A percentile compares a stretch with the other conserved stretches of the same genome.
Evolutionary conservation across 768 basidiomycete genomes (phyloP).

Genomic region (Russula brevipes): DNA sequence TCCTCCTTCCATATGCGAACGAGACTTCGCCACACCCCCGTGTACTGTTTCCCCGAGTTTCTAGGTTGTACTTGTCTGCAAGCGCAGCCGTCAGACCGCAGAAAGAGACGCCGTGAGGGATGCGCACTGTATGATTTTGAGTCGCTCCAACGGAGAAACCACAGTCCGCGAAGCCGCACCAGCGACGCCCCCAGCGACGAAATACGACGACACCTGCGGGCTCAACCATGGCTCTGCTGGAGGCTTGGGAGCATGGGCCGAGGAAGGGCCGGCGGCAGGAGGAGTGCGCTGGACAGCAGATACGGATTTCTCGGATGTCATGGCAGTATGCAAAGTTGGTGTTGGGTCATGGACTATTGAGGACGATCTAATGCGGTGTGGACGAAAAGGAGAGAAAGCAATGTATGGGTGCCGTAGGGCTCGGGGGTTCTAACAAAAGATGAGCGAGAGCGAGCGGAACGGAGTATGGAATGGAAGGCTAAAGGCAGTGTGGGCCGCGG

Average conservation of each 20-base stretch:
- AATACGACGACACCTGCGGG: slow-evolving; percentile 43
- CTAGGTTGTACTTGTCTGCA: slow-evolving; percentile 84
- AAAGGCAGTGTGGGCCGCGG: not conserved
- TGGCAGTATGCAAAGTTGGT: slow-evolving; percentile 1
- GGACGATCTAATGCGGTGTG: not conserved
- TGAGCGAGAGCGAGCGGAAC: not conserved
- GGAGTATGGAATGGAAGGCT: not conserved
- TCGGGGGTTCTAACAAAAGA: slow-evolving; percentile 3
- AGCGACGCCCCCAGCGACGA: slow-evolving; percentile 51
- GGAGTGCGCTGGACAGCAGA: slow-evolving; percentile 8
- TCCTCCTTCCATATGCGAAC: slow-evolving; percentile 91
- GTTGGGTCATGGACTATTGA: slow-evolving; percentile 18
- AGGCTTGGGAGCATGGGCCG: not conserved
- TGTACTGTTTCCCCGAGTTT: slow-evolving; percentile 60
- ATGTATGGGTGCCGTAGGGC: slow-evolving; percentile 7
- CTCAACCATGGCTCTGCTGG: slow-evolving; percentile 28
- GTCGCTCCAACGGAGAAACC: slow-evolving; percentile 83
- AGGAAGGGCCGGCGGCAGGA: not conserved
- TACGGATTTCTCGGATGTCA: slow-evolving; percentile 20
- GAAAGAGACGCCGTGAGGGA: not conserved
- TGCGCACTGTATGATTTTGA: slow-evolving; percentile 94
- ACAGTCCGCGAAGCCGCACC: slow-evolving; percentile 80
- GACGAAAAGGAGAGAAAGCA: not conserved
- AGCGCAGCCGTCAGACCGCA: not conserved
- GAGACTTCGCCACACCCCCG: slow-evolving; percentile 78